Percentiles rank a stretch among this genome's conserved stretches.
These are phyloP conservation scores for Yamadazyma diddensiae DNA, from an alignment of 1,139 yeast genomes.

Conservation along the genomic window DNA sequence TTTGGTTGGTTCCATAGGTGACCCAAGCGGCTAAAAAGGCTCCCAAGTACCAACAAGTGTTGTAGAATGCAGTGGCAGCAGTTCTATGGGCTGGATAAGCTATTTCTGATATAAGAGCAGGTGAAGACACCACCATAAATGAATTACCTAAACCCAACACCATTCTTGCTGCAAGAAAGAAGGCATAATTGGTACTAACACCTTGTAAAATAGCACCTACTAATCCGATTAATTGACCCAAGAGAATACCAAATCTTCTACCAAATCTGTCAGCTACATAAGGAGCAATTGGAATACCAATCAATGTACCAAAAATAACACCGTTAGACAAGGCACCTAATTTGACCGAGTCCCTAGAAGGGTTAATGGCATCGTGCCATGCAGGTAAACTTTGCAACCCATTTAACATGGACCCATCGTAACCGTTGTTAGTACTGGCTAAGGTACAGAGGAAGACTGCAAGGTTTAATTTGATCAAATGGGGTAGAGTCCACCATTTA, in stretches of 20 bases:
- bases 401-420: slow-evolving; percentile 51
- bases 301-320: slow-evolving; percentile 22
- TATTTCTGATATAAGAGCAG: slow-evolving; percentile 38
- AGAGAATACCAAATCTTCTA: slow-evolving; percentile 27
- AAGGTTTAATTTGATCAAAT: slow-evolving; percentile 34
- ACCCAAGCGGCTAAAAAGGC: slow-evolving; percentile 56
- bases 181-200: slow-evolving; percentile 14
- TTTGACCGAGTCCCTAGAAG: slow-evolving; percentile 31
- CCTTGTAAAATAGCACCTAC: slow-evolving; percentile 45
- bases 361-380: slow-evolving; percentile 31
- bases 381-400: slow-evolving; percentile 44
- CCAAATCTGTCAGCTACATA: slow-evolving; percentile 29
- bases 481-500: slow-evolving; percentile 24
- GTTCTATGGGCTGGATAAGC: slow-evolving; percentile 50
- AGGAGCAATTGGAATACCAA: slow-evolving; percentile 22
- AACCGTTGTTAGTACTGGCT: slow-evolving; percentile 49
- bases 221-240: slow-evolving; percentile 25
- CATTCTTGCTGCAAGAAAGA: slow-evolving; percentile 9
- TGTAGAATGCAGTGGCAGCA: slow-evolving; percentile 42
- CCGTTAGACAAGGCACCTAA: slow-evolving; percentile 46
- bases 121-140: slow-evolving; percentile 40
- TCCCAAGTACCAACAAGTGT: slow-evolving; percentile 52
- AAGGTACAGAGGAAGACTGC: slow-evolving; percentile 38
- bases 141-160: slow-evolving; percentile 21
- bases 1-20: slow-evolving; percentile 10